Conservation (phyloP, 2,329 filamentous ascomycete genomes). For the Elsinoe arachidis region DNA sequence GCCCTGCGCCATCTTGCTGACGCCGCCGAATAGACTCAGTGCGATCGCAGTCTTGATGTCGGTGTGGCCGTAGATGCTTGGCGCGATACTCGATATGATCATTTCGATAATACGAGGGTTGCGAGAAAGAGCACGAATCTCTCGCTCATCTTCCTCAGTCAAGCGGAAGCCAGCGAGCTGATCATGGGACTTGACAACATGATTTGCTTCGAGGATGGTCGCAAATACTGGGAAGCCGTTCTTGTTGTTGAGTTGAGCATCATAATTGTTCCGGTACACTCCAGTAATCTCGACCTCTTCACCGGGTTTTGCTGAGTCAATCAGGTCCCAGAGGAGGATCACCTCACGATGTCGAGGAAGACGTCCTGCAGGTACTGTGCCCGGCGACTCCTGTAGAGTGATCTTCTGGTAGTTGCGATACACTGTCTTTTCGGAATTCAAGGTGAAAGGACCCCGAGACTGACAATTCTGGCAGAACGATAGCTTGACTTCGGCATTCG, state of each 20-base stretch:
- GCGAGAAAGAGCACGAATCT: conserved; percentile 77
- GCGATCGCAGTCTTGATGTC: conserved; percentile 97
- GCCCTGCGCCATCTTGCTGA: conserved; percentile 82
- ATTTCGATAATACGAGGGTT: conserved; percentile 91
- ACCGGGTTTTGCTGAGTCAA: conserved; percentile 91
- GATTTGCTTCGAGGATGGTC: conserved; percentile 94
- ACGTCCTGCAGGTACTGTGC: conserved; percentile 90
- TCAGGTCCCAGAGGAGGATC: conserved; percentile 91
- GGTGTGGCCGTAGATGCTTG: conserved; percentile 92
- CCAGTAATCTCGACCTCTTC: conserved; percentile 97
- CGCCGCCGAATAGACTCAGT: conserved; percentile 87
- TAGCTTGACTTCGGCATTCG: conserved; percentile 91
- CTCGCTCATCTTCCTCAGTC: conserved; percentile 87
- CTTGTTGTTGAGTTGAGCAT: conserved; percentile 94
- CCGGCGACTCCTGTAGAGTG: conserved; percentile 92
- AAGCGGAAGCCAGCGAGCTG: conserved; percentile 93
- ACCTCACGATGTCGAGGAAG: conserved; percentile 89
- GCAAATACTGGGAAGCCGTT: conserved; percentile 98
- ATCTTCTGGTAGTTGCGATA: conserved; percentile 99
- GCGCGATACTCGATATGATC: conserved; percentile 85
- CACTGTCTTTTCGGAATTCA: conserved; percentile 95
- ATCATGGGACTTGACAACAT: conserved; percentile 93
- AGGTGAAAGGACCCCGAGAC: conserved; percentile 83
- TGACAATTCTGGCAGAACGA: conserved; percentile 96
- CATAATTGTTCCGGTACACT: conserved; percentile 96